Conservation (phyloP, 371 early-diverging fungal genomes). For the Dichotomocladium elegans region DNA sequence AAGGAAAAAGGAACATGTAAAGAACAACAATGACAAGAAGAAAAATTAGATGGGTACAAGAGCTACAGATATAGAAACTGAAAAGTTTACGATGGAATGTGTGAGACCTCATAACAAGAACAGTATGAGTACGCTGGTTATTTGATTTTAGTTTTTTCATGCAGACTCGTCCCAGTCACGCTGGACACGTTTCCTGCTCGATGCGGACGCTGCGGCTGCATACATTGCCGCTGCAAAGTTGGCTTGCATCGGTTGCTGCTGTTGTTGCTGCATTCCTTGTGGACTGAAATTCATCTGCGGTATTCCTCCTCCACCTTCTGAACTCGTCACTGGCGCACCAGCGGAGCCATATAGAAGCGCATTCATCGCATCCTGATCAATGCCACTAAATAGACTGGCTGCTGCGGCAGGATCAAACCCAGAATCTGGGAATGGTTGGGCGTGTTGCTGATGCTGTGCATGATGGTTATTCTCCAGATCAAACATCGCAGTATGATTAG, state of each 20-base stretch:
- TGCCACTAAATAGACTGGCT: constrained; percentile 9
- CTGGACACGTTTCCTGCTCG: constrained; percentile 13
- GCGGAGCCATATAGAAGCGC: constrained; percentile 10
- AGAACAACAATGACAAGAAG: background rate
- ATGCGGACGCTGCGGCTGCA: constrained; percentile 5
- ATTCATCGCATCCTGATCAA: constrained; percentile 15
- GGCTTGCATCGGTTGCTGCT: constrained; percentile 3
- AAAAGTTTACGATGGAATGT: background rate
- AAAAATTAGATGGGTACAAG: too few species aligned
- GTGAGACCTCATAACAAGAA: background rate
- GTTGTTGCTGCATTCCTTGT: background rate
- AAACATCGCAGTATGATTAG: background rate
- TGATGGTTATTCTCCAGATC: background rate
- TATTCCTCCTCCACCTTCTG: background rate
- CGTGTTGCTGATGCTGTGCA: constrained; percentile 3
- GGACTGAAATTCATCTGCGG: background rate
- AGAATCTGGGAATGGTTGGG: background rate
- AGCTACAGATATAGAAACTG: too few species aligned
- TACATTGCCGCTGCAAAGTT: constrained; percentile 16
- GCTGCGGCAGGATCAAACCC: constrained; percentile 14
- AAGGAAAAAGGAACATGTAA: background rate
- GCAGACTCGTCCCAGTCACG: constrained; percentile 15
- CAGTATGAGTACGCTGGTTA: background rate
- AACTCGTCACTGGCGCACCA: background rate
- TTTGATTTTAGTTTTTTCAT: background rate